Evolutionary conservation across 139 green algal genomes (phyloP).

Genomic region (Axilococcus clingmanii): DNA sequence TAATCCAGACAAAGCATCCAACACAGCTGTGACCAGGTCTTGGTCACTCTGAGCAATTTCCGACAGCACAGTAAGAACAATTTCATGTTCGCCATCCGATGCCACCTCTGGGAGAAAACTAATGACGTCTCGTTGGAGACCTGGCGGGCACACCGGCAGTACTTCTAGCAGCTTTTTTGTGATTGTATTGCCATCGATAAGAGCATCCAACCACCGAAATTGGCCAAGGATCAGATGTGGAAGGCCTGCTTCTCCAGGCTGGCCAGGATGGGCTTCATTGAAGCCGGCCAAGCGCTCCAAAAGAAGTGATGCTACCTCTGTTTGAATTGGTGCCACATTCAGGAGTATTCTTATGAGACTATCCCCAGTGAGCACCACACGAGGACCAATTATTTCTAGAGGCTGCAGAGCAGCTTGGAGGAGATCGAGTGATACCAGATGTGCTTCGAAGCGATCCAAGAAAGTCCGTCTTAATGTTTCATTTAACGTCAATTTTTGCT

Average conservation of each 20-base stretch:
- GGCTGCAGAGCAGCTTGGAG: constrained; percentile 20
- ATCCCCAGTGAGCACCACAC: constrained; percentile 12
- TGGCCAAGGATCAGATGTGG: constrained; percentile 19
- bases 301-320: constrained; percentile 9
- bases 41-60: constrained; percentile 5
- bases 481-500: constrained; percentile 23
- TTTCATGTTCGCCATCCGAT: constrained; percentile 10
- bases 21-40: constrained; percentile 11
- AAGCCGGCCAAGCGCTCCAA: constrained; percentile 17
- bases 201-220: constrained; percentile 28
- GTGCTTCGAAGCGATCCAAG: constrained; percentile 4
- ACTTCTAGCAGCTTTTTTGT: constrained; percentile 14
- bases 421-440: background rate
- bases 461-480: constrained; percentile 10
- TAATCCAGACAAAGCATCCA: constrained; percentile 25
- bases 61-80: constrained; percentile 17
- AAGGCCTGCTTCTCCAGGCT: background rate
- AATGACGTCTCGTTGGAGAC: constrained; percentile 10
- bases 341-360: constrained; percentile 30
- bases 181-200: constrained; percentile 4
- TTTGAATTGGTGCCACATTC: constrained; percentile 20
- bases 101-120: constrained; percentile 23
- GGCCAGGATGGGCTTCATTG: no score
- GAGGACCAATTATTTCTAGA: constrained; percentile 12
- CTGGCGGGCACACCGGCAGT: constrained; percentile 6